phyloP scores from a whole-genome alignment of 2,329 filamentous ascomycete species.

The Colletotrichum falcatum region DNA sequence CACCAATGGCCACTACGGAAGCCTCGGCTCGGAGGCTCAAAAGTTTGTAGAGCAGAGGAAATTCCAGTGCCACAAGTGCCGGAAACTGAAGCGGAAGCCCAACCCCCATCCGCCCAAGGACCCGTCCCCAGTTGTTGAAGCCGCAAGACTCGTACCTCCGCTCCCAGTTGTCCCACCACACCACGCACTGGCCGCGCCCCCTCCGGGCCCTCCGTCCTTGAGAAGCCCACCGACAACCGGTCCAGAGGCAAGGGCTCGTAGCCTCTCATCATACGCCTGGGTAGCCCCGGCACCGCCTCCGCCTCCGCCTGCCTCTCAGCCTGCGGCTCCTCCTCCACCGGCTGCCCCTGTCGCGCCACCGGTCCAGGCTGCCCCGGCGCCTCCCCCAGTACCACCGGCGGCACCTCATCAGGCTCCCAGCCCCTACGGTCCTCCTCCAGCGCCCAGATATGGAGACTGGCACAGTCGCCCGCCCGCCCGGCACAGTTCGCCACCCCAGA shows the following conservation, averaged over 20 bases:
- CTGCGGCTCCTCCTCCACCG: constrained; percentile 42
- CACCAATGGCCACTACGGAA: constrained; percentile 63
- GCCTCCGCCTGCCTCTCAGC: constrained; percentile 35
- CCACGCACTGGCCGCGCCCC: constrained; percentile 45
- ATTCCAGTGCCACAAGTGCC: constrained; percentile 83
- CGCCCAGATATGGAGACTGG: constrained; percentile 55
- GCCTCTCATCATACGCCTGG: constrained; percentile 38
- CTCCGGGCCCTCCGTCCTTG: constrained; percentile 28
- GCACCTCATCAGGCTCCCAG: constrained; percentile 52
- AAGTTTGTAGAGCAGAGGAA: constrained; percentile 70
- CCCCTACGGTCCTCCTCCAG: constrained; percentile 48
- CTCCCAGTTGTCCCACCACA: constrained; percentile 45
- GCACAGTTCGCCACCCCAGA: constrained; percentile 60
- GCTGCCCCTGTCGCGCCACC: constrained; percentile 41
- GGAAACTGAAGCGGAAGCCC: constrained; percentile 64
- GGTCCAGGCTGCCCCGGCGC: constrained; percentile 43
- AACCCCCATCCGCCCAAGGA: constrained; percentile 46
- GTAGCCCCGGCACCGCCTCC: constrained; percentile 36
- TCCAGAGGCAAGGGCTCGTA: constrained; percentile 41
- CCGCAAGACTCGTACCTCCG: constrained; percentile 36
- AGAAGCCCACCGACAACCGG: constrained; percentile 39
- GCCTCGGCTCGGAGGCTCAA: constrained; percentile 66
- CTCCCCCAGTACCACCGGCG: constrained; percentile 51
- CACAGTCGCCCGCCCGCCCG: constrained; percentile 61
- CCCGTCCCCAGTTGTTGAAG: constrained; percentile 27